Conservation (phyloP, 352 stramenopile species). For the Phytophthora aleatoria region DNA sequence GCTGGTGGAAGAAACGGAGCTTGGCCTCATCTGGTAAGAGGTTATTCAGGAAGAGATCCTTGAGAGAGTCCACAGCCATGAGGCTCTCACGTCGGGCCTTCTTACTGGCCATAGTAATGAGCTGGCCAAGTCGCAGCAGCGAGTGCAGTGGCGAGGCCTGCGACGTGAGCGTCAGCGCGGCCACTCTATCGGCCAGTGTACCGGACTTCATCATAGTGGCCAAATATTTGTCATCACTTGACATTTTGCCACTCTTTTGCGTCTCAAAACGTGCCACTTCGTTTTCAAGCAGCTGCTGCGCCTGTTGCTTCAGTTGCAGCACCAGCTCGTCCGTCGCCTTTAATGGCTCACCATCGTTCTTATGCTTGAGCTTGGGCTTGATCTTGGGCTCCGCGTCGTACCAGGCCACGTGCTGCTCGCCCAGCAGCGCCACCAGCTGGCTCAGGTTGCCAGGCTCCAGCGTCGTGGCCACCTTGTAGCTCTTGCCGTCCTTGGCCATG, state of each 20-base stretch:
- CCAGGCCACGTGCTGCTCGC: conserved; percentile 42
- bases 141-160: conserved; percentile 85
- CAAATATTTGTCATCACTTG: conserved; percentile 87
- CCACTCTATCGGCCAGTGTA: conserved; percentile 91
- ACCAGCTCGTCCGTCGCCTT: conserved; percentile 46
- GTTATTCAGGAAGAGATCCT: conserved; percentile 94
- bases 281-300: conserved; percentile 60
- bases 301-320: conserved; percentile 58
- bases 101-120: conserved; percentile 92
- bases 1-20: conserved; percentile 84
- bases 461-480: not conserved
- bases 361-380: conserved; percentile 29
- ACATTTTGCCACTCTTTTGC: conserved; percentile 73
- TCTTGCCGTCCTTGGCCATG: conserved; percentile 23
- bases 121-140: conserved; percentile 70
- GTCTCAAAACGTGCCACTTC: conserved; percentile 65
- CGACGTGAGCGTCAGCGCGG: conserved; percentile 88
- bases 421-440: conserved; percentile 37
- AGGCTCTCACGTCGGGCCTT: conserved; percentile 88
- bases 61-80: conserved; percentile 92
- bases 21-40: conserved; percentile 86
- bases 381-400: conserved; percentile 41
- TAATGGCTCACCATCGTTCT: conserved; percentile 16
- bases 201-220: conserved; percentile 89
- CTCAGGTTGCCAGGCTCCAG: conserved; percentile 23